Conservation (phyloP, 176 grass and related monocot species). For the Echinochloa phyllopogon region DNA sequence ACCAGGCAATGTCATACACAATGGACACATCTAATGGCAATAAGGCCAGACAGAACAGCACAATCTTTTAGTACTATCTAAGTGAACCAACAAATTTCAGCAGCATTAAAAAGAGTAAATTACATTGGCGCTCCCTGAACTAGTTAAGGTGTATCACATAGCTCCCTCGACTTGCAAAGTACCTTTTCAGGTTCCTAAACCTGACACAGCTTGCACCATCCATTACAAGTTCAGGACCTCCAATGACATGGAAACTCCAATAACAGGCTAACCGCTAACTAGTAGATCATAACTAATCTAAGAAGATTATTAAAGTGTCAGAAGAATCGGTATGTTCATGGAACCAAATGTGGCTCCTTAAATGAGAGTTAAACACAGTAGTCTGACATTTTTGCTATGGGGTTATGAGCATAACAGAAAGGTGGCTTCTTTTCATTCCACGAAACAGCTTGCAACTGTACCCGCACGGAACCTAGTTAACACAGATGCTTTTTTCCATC, state of each 20-base stretch:
- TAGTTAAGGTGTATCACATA: background rate
- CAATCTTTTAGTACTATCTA: background rate
- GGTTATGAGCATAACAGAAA: background rate
- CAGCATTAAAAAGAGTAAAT: background rate
- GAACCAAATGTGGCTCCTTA: background rate
- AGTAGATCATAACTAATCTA: background rate
- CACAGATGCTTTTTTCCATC: background rate
- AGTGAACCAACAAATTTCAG: background rate
- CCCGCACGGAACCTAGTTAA: background rate
- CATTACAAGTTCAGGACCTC: background rate
- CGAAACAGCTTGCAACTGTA: background rate
- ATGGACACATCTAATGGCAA: background rate
- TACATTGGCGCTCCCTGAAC: background rate
- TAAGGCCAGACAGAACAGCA: background rate
- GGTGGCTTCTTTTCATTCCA: background rate
- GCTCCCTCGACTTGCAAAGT: background rate
- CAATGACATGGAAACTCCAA: background rate
- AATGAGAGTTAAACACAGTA: background rate
- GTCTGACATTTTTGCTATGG: background rate
- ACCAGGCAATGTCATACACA: background rate
- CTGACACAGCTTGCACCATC: background rate
- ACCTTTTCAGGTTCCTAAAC: background rate
- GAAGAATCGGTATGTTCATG: background rate
- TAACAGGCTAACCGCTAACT: background rate
- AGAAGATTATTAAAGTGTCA: background rate